Conservation (phyloP, 305 asterid genomes). For the Ajuga reptans region DNA sequence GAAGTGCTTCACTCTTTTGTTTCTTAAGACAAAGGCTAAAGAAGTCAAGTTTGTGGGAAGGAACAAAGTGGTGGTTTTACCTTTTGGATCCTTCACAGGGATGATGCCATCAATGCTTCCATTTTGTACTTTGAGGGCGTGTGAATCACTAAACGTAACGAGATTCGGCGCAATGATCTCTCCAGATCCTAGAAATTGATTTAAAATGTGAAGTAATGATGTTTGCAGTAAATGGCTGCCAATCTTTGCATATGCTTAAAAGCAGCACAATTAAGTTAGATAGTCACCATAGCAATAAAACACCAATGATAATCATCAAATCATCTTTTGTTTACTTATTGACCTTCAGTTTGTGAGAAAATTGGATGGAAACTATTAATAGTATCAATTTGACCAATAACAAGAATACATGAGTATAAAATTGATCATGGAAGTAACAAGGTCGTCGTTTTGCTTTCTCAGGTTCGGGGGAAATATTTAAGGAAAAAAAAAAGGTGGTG, state of each 20-base stretch:
- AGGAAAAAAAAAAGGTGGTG: neutral
- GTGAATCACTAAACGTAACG: constrained; percentile 20
- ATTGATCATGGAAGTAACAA: neutral
- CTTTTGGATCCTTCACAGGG: constrained; percentile 25
- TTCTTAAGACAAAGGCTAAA: neutral
- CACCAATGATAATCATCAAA: constrained; percentile 1
- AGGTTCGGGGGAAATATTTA: neutral
- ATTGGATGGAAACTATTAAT: neutral
- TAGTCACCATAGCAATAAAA: neutral
- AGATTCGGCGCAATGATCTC: constrained; percentile 23
- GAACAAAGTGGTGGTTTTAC: constrained; percentile 28
- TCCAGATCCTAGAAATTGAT: constrained; percentile 30
- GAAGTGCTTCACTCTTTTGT: neutral
- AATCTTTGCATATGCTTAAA: constrained; percentile 7
- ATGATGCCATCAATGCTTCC: constrained; percentile 16
- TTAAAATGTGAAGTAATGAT: neutral
- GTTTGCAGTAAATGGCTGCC: neutral
- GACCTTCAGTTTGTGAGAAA: neutral
- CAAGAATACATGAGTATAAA: neutral
- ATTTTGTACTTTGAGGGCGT: constrained; percentile 20
- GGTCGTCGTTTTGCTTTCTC: neutral
- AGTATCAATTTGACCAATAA: neutral
- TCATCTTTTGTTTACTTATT: neutral
- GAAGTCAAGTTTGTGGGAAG: neutral
- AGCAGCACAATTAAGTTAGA: neutral